Evolutionary conservation across 345 rosid species (phyloP).

Genomic region (Eutrema japonicum): DNA sequence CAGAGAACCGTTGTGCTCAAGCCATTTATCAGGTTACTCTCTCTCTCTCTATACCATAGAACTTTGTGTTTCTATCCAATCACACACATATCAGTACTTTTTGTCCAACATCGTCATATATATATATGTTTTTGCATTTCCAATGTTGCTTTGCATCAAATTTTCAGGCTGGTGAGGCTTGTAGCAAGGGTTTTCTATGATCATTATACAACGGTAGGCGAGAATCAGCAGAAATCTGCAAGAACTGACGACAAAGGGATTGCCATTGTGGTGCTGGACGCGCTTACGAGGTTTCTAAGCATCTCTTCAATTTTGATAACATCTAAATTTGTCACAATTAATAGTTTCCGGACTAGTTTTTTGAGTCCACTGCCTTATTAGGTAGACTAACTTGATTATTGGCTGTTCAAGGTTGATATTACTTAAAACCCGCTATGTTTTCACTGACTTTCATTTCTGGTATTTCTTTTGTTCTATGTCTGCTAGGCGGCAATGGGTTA

Average conservation of each 20-base stretch:
- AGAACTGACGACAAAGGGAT: conserved; percentile 76
- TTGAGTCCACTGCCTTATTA: not conserved
- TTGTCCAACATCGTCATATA: not conserved
- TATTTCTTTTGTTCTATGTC: conserved; percentile 8
- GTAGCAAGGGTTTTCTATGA: conserved; percentile 85
- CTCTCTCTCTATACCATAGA: not conserved
- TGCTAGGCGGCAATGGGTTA: conserved; percentile 83
- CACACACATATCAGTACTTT: not conserved
- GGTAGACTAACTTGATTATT: conserved; percentile 22
- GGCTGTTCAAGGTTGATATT: not conserved
- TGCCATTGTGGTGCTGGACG: conserved; percentile 84
- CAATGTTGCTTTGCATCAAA: not conserved
- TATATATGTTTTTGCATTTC: conserved; percentile 3
- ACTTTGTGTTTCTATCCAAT: not conserved
- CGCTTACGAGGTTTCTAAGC: conserved; percentile 61
- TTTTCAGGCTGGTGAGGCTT: conserved; percentile 72
- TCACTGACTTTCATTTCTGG: not conserved
- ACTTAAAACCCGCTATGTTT: not conserved
- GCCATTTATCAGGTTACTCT: conserved; percentile 39
- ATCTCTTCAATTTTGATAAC: conserved; percentile 17
- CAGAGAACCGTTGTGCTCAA: conserved; percentile 37
- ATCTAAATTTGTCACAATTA: not conserved
- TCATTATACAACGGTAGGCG: conserved; percentile 69
- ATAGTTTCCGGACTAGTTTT: not conserved
- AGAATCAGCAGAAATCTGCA: conserved; percentile 75